Base-by-base conservation (phyloP, 768 basidiomycete species). In the Hydnomerulius pinastri region DNA sequence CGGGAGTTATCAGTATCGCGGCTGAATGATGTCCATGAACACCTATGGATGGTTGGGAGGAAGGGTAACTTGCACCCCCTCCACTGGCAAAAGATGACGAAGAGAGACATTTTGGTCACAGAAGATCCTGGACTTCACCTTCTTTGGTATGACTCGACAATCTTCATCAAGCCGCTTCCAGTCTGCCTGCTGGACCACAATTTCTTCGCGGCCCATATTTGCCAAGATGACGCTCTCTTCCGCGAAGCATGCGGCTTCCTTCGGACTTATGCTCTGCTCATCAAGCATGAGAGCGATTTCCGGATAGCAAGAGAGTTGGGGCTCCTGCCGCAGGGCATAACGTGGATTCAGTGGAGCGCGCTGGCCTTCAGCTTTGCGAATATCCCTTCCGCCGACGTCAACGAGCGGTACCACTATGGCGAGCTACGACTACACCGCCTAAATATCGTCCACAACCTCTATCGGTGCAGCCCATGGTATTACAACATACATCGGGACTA, bases 11-110 rank as follows among this genome's bases (percentile, higher is more conserved):
- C 48, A 13, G 48, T 43, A 11, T 33, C 40, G 0, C 30, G 21
- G 8, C 30, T 50, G 13, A 43, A 50, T 27, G 32, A 32, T 25
- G n/a, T 50, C 21, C 41, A 55, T 29, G 15, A 42, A 6, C 39
- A 55, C 38, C 50, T 55, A 3, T 55, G 54, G 54, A 55, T 51
- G 39, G 43, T 43, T 10, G 54, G 54, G n/a, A 38, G 49, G 54
- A 18, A 28, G 35, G 38, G 29, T 7, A 46, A 44, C 24, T 23
- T 55, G 24, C 54, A 51, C 24, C 44, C 54, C 10, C 43, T 55
- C 8, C 54, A 55, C 21, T 51, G 54, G 50, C 54, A 55, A 40
- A 30, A 25, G 23, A 55, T 55, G 54, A 40, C 37, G n/a, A 46
- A 40, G 40, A 43, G 54, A 30, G 43, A 47, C 13, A 55, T 55